Base-by-base conservation (phyloP, 208 protist genomes). In the Jaenimonas drosophilae region DNA sequence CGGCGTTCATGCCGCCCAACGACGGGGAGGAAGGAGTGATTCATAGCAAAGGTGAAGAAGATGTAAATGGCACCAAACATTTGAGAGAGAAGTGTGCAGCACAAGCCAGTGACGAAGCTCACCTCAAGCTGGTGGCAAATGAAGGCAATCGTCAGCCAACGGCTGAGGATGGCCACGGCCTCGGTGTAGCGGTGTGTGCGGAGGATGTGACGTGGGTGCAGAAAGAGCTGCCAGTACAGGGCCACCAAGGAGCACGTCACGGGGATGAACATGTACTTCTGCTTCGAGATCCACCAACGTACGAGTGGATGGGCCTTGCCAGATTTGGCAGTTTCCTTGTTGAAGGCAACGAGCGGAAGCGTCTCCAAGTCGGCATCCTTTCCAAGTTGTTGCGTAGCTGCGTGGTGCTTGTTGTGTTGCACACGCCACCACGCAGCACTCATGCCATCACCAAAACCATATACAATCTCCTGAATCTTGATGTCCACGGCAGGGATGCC, bases 331-430 rank as follows among this genome's bases (percentile, higher is more conserved):
- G 86, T 78, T 19, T 37, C 23, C 28, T 69, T 71, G 58, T 87
- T 80, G 55, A 87, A 91, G 5, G 82, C 82, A 6, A 91, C 68
- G 11, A 91, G 67, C 23, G 82, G 82, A 29, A 91, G 69, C 20
- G 79, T 89, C 39, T 82, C 63, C 7, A 89, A 47, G 38, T 89
- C 79, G 2, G 74, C 71, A 45, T 89, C 79, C 45, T 82, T 71
- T 32, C 57, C 45, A 38, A 85, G 59, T 51, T 89, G 76, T 54
- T 89, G 79, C 19, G 79, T 71, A 0, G 75, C 59, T 11, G 75
- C 70, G 58, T 89, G 79, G 49, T 89, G 79, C 34, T 78, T 76
- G 62, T 89, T 89, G 63, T 89, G 79, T 44, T 89, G 70, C 29
- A 59, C 61, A 1, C 72, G 67, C 79, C 79, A 89, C 71, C 71